Evolutionary conservation across 345 rosid species (phyloP).

Genomic region (Euphorbia lathyris): DNA sequence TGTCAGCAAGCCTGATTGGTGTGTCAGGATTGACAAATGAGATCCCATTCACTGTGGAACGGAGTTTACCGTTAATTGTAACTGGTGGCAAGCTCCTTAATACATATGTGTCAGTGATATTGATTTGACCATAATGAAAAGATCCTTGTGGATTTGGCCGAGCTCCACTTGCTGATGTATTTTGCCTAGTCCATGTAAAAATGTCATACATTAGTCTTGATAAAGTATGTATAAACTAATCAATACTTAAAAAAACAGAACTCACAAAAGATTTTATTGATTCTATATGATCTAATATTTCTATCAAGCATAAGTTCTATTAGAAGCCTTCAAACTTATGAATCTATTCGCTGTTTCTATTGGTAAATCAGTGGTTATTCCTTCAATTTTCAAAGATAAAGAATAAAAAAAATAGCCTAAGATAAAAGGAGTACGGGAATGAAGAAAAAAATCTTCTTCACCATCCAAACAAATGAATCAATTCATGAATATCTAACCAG

Average conservation of each 20-base stretch:
- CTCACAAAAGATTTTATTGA: not conserved
- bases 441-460: too few relatives aligned
- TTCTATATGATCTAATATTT: too few relatives aligned
- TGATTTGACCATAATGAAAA: conserved; percentile 82
- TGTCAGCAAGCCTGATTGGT: conserved; percentile 79
- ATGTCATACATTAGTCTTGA: not conserved
- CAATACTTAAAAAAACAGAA: not conserved
- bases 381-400: too few relatives aligned
- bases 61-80: conserved; percentile 53
- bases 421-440: too few relatives aligned
- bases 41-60: conserved; percentile 75
- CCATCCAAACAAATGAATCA: not conserved
- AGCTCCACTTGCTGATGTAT: conserved; percentile 89
- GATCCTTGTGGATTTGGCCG: conserved; percentile 99
- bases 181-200: conserved; percentile 54
- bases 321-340: too few relatives aligned
- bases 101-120: conserved; percentile 66
- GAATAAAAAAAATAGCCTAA: too few relatives aligned
- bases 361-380: too few relatives aligned
- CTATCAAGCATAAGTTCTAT: too few relatives aligned
- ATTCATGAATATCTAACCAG: not conserved
- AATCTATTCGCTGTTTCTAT: too few relatives aligned
- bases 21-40: conserved; percentile 68
- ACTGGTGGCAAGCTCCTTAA: conserved; percentile 67
- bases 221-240: not conserved